Percentiles rank a stretch among this genome's conserved stretches.
These are phyloP conservation scores for Myrmaecium sp. DNA, from an alignment of 2,329 filamentous ascomycete species.

Conservation along the genomic window DNA sequence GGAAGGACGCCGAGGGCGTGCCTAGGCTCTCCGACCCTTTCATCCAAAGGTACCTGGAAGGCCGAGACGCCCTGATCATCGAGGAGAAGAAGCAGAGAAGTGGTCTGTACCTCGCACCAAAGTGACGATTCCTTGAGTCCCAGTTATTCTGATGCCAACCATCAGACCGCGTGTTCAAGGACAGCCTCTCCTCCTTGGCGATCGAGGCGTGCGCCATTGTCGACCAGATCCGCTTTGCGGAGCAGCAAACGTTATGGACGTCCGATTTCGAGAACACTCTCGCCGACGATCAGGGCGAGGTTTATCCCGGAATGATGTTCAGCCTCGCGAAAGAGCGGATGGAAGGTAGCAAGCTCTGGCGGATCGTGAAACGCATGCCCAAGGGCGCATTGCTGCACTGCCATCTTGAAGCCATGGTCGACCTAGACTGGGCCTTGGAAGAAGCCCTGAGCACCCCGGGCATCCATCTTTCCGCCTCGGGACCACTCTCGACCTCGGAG, in stretches of 20 bases:
- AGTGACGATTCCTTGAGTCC: slow-evolving; percentile 1
- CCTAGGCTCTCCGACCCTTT: slow-evolving; percentile 47
- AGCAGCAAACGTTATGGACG: slow-evolving; percentile 63
- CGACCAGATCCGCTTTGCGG: slow-evolving; percentile 58
- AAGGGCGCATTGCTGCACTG: slow-evolving; percentile 78
- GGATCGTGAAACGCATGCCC: slow-evolving; percentile 70
- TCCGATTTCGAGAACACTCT: slow-evolving; percentile 52
- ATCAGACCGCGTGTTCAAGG: slow-evolving; percentile 51
- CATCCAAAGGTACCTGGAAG: slow-evolving; percentile 64
- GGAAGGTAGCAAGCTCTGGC: slow-evolving; percentile 71
- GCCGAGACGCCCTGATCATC: slow-evolving; percentile 56
- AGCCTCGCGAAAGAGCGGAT: slow-evolving; percentile 69
- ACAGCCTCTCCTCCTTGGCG: slow-evolving; percentile 63
- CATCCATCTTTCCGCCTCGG: slow-evolving; percentile 50
- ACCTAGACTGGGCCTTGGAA: slow-evolving; percentile 64
- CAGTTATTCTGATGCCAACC: slow-evolving; percentile 11
- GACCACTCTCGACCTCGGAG: slow-evolving; percentile 36
- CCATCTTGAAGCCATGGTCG: slow-evolving; percentile 81
- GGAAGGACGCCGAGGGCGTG: slow-evolving; percentile 24
- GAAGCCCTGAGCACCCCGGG: slow-evolving; percentile 54
- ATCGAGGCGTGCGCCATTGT: slow-evolving; percentile 65
- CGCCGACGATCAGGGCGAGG: slow-evolving; percentile 43
- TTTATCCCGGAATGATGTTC: slow-evolving; percentile 91
- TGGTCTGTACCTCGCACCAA: slow-evolving; percentile 33
- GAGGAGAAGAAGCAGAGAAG: slow-evolving; percentile 72